phyloP scores from a whole-genome alignment of 2,329 filamentous ascomycete species.

The Nothopassalora personata region DNA sequence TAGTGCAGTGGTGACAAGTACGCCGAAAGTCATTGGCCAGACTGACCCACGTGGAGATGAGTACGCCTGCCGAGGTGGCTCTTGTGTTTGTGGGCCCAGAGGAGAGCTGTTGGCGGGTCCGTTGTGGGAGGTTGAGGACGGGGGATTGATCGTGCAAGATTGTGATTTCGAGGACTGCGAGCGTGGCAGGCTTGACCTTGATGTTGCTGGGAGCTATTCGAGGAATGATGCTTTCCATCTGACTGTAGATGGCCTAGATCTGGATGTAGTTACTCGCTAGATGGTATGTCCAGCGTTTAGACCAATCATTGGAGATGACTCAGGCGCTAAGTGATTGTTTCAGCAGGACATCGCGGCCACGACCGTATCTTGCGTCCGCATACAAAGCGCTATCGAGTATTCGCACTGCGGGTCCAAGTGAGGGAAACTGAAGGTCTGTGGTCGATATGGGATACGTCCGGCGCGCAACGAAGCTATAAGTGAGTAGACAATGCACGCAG shows the following conservation, averaged over 20 bases:
- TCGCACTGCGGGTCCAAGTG: too few species aligned
- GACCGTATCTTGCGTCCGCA: too few species aligned
- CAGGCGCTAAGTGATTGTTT: too few species aligned
- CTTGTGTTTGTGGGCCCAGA: constrained; percentile 71
- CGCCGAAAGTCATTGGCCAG: constrained; percentile 6
- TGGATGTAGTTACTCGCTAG: constrained; percentile 32
- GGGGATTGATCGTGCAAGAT: constrained; percentile 62
- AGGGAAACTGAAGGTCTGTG: too few species aligned
- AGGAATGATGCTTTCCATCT: constrained; percentile 61
- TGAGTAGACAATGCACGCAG: too few species aligned
- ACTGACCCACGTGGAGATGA: constrained; percentile 34
- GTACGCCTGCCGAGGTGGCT: constrained; percentile 70
- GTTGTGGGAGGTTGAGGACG: constrained; percentile 70
- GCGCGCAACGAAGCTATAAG: too few species aligned
- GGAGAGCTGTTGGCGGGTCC: constrained; percentile 77
- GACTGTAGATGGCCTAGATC: constrained; percentile 55
- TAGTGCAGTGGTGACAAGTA: constrained; percentile 3
- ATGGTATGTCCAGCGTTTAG: too few species aligned
- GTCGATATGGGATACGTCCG: too few species aligned
- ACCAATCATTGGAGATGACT: too few species aligned
- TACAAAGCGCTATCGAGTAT: too few species aligned
- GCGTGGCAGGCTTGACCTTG: constrained; percentile 72
- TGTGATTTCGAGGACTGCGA: constrained; percentile 87
- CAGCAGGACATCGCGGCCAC: too few species aligned
- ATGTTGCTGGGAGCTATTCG: constrained; percentile 81